These are phyloP conservation scores for Trichomonas tenax DNA, from an alignment of 208 protist genomes.

Conservation along the genomic window DNA sequence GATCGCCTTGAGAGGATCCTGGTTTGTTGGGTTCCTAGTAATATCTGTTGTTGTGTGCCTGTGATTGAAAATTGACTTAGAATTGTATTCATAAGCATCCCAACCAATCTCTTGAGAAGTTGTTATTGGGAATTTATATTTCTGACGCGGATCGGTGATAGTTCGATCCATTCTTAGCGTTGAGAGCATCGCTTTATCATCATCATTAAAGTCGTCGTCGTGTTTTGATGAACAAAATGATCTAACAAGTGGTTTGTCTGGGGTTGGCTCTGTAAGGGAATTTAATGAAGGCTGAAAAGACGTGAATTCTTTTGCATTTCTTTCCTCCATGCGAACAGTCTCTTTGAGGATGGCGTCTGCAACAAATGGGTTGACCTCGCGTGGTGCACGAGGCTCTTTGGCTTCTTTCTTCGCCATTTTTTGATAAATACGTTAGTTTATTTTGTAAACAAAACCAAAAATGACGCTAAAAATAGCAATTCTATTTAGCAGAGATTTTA, in stretches of 20 bases:
- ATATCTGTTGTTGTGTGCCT: background rate
- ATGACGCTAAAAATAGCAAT: no score
- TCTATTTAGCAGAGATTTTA: no score
- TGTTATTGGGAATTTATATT: background rate
- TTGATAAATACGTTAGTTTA: no score
- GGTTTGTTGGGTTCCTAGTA: background rate
- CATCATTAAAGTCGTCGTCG: background rate
- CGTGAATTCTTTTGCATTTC: background rate
- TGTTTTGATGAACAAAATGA: background rate
- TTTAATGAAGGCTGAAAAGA: background rate
- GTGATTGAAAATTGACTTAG: background rate
- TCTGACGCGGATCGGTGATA: background rate
- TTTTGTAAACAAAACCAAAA: no score
- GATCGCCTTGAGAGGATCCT: background rate
- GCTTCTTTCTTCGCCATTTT: no score
- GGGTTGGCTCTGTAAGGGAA: background rate
- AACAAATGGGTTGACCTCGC: no score
- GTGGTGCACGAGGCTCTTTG: no score
- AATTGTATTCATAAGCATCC: background rate
- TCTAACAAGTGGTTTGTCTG: background rate
- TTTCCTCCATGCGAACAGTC: no score
- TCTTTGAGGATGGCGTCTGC: no score
- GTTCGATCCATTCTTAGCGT: background rate
- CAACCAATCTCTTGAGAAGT: background rate
- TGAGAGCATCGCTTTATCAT: background rate